These are phyloP conservation scores for Ogataea salicorniae DNA, from an alignment of 805 yeast species.

Conservation along the genomic window DNA sequence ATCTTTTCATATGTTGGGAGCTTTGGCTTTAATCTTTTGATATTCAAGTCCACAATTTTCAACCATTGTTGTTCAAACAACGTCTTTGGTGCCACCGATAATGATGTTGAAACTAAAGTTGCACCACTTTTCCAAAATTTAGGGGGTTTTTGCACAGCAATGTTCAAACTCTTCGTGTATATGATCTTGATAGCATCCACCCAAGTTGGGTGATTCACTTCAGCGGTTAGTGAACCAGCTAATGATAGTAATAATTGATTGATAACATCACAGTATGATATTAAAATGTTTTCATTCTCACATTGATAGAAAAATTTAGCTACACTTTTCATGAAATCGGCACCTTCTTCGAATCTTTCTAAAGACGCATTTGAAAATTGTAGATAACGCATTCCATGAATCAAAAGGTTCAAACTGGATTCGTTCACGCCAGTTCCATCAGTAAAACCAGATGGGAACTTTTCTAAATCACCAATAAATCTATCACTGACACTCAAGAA, in stretches of 20 bases:
- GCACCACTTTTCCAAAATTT: constrained; percentile 65
- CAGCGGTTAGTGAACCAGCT: constrained; percentile 85
- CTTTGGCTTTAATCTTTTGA: constrained; percentile 62
- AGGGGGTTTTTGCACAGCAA: constrained; percentile 38
- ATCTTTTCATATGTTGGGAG: constrained; percentile 42
- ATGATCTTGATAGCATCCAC: constrained; percentile 68
- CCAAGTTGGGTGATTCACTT: constrained; percentile 96
- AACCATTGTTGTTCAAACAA: constrained; percentile 73
- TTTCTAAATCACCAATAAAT: constrained; percentile 88
- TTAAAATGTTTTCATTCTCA: constrained; percentile 56
- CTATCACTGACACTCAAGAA: constrained; percentile 88
- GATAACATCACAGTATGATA: constrained; percentile 83
- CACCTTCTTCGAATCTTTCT: constrained; percentile 87
- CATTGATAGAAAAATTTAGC: constrained; percentile 75
- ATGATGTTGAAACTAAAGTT: constrained; percentile 62
- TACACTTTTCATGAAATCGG: constrained; percentile 80
- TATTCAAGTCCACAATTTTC: constrained; percentile 54
- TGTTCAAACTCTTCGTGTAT: constrained; percentile 41
- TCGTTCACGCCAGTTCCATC: constrained; percentile 26
- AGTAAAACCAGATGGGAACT: constrained; percentile 52
- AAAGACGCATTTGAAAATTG: constrained; percentile 78
- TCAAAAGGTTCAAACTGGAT: constrained; percentile 63
- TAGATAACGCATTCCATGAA: constrained; percentile 88
- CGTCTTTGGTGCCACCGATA: constrained; percentile 77
- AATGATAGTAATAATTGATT: constrained; percentile 71